Conservation (phyloP, 2,329 filamentous ascomycete genomes). For the Herpotrichia juniperi region DNA sequence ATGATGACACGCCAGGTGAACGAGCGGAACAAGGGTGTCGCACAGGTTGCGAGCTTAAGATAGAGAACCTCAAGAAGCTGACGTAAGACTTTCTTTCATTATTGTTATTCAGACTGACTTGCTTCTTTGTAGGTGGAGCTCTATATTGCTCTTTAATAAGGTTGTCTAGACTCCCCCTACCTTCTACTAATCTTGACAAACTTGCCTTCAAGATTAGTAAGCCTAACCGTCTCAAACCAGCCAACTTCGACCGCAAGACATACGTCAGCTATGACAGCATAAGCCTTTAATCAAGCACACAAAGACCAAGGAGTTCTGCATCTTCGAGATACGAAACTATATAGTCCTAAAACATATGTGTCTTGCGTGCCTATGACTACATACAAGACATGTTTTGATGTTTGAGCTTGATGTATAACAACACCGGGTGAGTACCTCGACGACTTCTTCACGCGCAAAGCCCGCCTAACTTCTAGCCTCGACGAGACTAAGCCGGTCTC, state of each 20-base stretch:
- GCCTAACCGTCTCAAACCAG: slow-evolving; percentile 22
- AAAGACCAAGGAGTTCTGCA: slow-evolving; percentile 32
- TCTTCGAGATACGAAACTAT: slow-evolving; percentile 36
- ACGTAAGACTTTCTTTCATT: too few relatives aligned
- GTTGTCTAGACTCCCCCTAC: slow-evolving; percentile 21
- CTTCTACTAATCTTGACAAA: slow-evolving; percentile 30
- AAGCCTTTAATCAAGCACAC: slow-evolving; percentile 28
- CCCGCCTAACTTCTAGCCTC: slow-evolving; percentile 31
- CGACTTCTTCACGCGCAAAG: slow-evolving; percentile 35
- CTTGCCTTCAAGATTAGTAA: slow-evolving; percentile 35
- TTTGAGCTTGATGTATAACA: too few relatives aligned
- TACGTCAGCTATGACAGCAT: slow-evolving; percentile 32
- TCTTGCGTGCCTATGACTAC: too few relatives aligned
- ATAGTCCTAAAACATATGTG: too few relatives aligned
- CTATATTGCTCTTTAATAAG: slow-evolving; percentile 31
- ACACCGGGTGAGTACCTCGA: slow-evolving; percentile 46
- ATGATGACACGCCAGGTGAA: slow-evolving; percentile 1
- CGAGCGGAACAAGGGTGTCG: slow-evolving; percentile 25
- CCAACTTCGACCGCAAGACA: slow-evolving; percentile 16
- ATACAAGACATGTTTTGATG: too few relatives aligned
- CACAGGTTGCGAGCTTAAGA: slow-evolving; percentile 18
- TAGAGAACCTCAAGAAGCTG: slow-evolving; percentile 31
- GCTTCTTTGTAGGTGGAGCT: slow-evolving; percentile 31
- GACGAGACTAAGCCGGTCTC: slow-evolving; percentile 29
- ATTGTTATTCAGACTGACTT: too few relatives aligned